phyloP scores from a whole-genome alignment of 331 rosid genomes.

The Telfairia occidentalis region DNA sequence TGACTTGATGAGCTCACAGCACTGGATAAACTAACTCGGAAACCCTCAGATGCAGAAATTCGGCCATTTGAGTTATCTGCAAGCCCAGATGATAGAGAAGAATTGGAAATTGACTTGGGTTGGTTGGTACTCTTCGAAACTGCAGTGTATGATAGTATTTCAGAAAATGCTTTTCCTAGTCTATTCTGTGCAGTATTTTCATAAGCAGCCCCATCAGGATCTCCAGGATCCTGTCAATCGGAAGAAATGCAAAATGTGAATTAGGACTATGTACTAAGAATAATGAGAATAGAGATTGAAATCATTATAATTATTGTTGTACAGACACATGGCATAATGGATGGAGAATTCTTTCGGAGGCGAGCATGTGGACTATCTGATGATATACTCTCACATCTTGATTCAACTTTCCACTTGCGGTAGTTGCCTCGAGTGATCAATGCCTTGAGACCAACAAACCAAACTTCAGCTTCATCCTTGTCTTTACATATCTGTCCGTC shows the following conservation, averaged over 20 bases:
- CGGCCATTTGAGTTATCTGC: constrained; percentile 56
- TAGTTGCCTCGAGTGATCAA: constrained; percentile 45
- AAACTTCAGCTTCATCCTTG: constrained; percentile 94
- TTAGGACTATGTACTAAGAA: neutral
- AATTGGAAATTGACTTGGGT: constrained; percentile 39
- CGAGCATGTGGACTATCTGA: constrained; percentile 49
- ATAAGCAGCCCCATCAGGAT: constrained; percentile 26
- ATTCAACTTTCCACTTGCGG: constrained; percentile 38
- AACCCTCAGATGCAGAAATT: constrained; percentile 53
- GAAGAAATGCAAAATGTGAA: neutral
- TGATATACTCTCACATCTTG: constrained; percentile 41
- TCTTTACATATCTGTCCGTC: constrained; percentile 86
- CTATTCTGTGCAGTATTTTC: constrained; percentile 40
- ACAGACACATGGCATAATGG: constrained; percentile 55
- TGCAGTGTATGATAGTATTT: constrained; percentile 51
- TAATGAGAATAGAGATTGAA: neutral
- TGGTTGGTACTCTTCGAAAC: constrained; percentile 35
- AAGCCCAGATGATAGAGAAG: constrained; percentile 40
- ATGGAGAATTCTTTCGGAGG: constrained; percentile 44
- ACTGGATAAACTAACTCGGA: constrained; percentile 84
- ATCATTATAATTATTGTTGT: constrained; percentile 16
- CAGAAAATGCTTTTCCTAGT: constrained; percentile 72
- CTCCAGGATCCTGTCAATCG: constrained; percentile 56
- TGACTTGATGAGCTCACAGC: constrained; percentile 93
- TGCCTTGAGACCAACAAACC: constrained; percentile 92